Evolutionary conservation across 257 asterid species (phyloP).

Genomic region (Penstemon barbatus): DNA sequence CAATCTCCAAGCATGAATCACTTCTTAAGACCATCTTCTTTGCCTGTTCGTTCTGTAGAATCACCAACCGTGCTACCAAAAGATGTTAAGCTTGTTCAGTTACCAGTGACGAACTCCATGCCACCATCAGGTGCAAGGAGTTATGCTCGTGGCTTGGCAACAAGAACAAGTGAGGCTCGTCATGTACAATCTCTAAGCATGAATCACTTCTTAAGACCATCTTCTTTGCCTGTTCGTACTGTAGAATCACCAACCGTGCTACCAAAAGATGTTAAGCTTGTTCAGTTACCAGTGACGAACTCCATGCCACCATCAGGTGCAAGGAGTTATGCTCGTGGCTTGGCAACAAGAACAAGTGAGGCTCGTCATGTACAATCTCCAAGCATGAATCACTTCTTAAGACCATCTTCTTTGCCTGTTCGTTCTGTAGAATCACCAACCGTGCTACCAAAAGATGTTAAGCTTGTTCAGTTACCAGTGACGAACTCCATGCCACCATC

Average conservation of each 20-base stretch:
- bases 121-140: slow-evolving; percentile 23
- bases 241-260: neutral
- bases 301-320: slow-evolving; percentile 26
- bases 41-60: slow-evolving; percentile 17
- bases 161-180: neutral
- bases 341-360: neutral
- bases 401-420: slow-evolving; percentile 22
- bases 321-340: slow-evolving; percentile 22
- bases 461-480: slow-evolving; percentile 9
- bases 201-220: slow-evolving; percentile 21
- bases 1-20: slow-evolving; percentile 21
- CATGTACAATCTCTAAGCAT: slow-evolving; percentile 11
- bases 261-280: slow-evolving; percentile 8
- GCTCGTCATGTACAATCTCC: neutral
- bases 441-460: slow-evolving; percentile 1
- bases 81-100: slow-evolving; percentile 10
- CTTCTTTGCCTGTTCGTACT: slow-evolving; percentile 23
- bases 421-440: slow-evolving; percentile 13
- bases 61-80: slow-evolving; percentile 3
- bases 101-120: slow-evolving; percentile 24
- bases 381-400: slow-evolving; percentile 23
- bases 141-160: slow-evolving; percentile 16
- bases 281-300: slow-evolving; percentile 17
- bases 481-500: slow-evolving; percentile 27
- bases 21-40: slow-evolving; percentile 20